Evolutionary conservation across 2,329 filamentous ascomycete genomes (phyloP).

Genomic region (Cladosporium velox): DNA sequence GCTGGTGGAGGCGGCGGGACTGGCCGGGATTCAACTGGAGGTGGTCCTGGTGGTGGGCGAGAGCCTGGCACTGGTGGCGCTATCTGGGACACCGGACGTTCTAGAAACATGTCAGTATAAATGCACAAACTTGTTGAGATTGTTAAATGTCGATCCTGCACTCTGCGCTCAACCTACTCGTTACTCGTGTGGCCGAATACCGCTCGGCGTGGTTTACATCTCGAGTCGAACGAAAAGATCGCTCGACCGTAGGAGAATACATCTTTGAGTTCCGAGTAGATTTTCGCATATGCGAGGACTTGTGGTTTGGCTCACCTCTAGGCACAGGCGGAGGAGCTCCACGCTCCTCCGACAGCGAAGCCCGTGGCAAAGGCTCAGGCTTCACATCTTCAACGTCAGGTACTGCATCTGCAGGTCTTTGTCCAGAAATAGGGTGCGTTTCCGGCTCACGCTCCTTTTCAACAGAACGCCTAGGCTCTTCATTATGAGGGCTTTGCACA

Average conservation of each 20-base stretch:
- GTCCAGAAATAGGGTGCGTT: background rate
- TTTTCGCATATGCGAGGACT: background rate
- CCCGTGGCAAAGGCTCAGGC: constrained; percentile 45
- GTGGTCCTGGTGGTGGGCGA: constrained; percentile 41
- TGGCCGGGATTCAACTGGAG: constrained; percentile 49
- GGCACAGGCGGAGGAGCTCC: constrained; percentile 46
- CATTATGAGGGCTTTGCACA: constrained; percentile 52
- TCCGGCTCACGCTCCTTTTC: constrained; percentile 17
- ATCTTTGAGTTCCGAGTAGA: background rate
- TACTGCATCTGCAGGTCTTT: constrained; percentile 40
- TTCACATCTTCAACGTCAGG: constrained; percentile 58
- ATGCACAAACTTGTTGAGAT: background rate
- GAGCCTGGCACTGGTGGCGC: constrained; percentile 43
- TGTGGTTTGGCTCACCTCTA: constrained; percentile 50
- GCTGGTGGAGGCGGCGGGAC: constrained; percentile 57
- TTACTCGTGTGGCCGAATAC: background rate
- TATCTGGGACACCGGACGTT: constrained; percentile 14
- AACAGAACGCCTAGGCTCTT: constrained; percentile 30
- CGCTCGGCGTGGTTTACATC: background rate
- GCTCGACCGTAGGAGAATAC: background rate
- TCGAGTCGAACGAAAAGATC: background rate
- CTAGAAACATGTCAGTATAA: constrained; percentile 25
- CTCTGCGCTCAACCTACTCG: background rate
- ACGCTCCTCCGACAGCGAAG: constrained; percentile 41
- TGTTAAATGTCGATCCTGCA: background rate